Conservation (phyloP, 306 rosid genomes). For the Sphenostylis stenocarpa region DNA sequence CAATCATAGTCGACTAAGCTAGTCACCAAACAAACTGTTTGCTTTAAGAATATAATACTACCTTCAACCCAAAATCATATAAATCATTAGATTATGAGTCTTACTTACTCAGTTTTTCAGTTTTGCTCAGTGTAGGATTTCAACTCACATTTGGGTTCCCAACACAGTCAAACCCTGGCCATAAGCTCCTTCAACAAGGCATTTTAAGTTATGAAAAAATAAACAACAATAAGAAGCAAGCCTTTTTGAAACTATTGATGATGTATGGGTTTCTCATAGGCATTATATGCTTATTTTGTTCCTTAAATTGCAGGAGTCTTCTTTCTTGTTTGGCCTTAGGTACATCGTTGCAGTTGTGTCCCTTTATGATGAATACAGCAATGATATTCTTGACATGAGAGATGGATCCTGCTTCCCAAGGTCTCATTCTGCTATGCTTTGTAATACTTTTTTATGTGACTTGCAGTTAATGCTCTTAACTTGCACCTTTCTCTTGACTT, state of each 20-base stretch:
- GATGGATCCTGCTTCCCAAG: constrained; percentile 93
- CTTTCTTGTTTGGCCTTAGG: constrained; percentile 66
- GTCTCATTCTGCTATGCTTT: constrained; percentile 43
- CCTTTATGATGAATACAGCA: constrained; percentile 87
- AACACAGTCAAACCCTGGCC: not conserved
- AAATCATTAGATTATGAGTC: too few relatives aligned
- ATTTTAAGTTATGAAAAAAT: not conserved
- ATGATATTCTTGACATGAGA: constrained; percentile 80
- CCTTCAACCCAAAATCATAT: too few relatives aligned
- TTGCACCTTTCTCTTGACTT: not conserved
- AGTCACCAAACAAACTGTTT: too few relatives aligned
- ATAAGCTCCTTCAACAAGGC: not conserved
- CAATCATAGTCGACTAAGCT: too few relatives aligned
- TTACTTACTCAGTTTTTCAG: too few relatives aligned
- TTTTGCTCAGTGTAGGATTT: too few relatives aligned
- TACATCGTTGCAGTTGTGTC: constrained; percentile 70
- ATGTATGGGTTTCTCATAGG: not conserved
- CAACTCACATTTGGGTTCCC: too few relatives aligned
- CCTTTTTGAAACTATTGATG: not conserved
- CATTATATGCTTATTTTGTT: constrained; percentile 12
- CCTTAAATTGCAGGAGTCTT: constrained; percentile 71
- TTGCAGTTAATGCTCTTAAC: not conserved
- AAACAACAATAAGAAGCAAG: not conserved
- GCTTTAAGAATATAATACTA: too few relatives aligned
- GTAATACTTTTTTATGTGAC: not conserved